Conservation (phyloP, 257 asterid genomes). For the Nemophila menziesii region DNA sequence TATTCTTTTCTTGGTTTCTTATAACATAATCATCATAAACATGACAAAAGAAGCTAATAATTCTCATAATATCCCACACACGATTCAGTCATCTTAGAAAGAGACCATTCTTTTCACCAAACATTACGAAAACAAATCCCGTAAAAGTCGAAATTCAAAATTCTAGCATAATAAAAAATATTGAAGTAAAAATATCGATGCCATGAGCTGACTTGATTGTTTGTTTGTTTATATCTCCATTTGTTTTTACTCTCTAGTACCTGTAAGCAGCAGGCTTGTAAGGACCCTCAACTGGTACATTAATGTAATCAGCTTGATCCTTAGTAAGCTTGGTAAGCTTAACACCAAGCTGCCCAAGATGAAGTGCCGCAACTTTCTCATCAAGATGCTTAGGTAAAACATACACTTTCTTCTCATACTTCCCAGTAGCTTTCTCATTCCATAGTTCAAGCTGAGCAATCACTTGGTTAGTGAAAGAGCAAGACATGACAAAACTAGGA, state of each 20-base stretch:
- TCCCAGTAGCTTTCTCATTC: conserved; percentile 35
- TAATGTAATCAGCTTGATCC: conserved; percentile 44
- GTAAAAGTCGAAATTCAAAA: background rate
- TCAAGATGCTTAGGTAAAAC: conserved; percentile 49
- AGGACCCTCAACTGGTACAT: conserved; percentile 47
- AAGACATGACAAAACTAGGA: conserved; percentile 61
- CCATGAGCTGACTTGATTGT: background rate
- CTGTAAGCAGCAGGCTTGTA: conserved; percentile 54
- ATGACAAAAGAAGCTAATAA: background rate
- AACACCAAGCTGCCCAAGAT: conserved; percentile 53
- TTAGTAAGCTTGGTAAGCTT: conserved; percentile 38
- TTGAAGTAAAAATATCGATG: background rate
- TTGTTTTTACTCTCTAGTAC: conserved; percentile 23
- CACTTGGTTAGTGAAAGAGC: conserved; percentile 55
- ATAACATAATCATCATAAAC: background rate
- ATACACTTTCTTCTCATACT: conserved; percentile 50
- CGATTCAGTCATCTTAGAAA: background rate
- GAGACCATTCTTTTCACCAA: background rate
- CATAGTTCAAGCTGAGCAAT: conserved; percentile 59
- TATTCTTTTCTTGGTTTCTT: background rate
- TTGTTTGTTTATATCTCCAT: too few species aligned
- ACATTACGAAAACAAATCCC: background rate
- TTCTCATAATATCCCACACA: background rate
- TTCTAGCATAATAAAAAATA: background rate
- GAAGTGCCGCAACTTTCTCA: conserved; percentile 58